These are phyloP conservation scores for Trametes cingulata DNA, from an alignment of 768 basidiomycete genomes.

Conservation along the genomic window DNA sequence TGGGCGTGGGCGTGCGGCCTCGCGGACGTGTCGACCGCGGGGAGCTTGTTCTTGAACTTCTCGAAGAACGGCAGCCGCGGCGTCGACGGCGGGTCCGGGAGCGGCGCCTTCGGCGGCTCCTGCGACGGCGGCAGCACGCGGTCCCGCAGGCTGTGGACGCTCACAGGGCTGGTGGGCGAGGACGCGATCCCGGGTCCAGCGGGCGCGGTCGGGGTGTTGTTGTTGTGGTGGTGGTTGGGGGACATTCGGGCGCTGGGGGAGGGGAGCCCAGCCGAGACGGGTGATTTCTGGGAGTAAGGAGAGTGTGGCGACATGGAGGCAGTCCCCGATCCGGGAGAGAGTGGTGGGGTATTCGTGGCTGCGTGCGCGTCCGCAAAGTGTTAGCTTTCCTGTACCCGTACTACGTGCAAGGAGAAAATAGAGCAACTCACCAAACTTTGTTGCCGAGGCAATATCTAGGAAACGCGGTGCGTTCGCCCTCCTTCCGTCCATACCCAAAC, in stretches of 20 bases:
- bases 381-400: not conserved
- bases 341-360: slow-evolving; percentile 30
- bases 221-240: too few species aligned
- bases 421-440: slow-evolving; percentile 26
- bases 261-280: slow-evolving; percentile 22
- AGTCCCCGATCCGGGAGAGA: slow-evolving; percentile 30
- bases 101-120: slow-evolving; percentile 26
- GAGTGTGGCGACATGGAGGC: slow-evolving; percentile 31
- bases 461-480: slow-evolving; percentile 35
- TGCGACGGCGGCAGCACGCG: slow-evolving; percentile 26
- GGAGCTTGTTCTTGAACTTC: slow-evolving; percentile 43
- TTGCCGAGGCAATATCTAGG: slow-evolving; percentile 32
- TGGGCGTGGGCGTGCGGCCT: too few species aligned
- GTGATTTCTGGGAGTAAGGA: slow-evolving; percentile 28
- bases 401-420: not conserved
- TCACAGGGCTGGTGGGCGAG: slow-evolving; percentile 23
- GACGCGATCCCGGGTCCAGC: slow-evolving; percentile 13
- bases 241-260: slow-evolving; percentile 18
- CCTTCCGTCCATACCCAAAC: slow-evolving; percentile 33
- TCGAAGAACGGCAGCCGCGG: slow-evolving; percentile 58
- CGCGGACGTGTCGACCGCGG: slow-evolving; percentile 23
- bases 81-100: slow-evolving; percentile 23
- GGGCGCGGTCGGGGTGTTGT: slow-evolving; percentile 23
- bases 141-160: slow-evolving; percentile 20
- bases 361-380: not conserved